These are phyloP conservation scores for Arachis stenosperma DNA, from an alignment of 306 rosid genomes.

Conservation along the genomic window DNA sequence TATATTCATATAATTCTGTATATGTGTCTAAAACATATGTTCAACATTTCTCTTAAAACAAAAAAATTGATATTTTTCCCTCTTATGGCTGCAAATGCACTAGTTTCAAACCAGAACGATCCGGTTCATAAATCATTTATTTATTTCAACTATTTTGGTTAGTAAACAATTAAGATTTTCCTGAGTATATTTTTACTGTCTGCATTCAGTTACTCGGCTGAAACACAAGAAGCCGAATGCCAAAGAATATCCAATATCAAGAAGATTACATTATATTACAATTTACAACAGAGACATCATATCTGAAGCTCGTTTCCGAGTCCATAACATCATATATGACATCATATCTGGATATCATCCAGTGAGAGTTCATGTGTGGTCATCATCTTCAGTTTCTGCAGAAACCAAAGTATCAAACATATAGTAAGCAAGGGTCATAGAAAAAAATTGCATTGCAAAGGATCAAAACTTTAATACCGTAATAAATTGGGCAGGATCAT, in stretches of 20 bases:
- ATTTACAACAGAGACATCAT: conserved; percentile 3
- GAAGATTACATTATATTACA: conserved; percentile 39
- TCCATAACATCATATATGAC: conserved; percentile 51
- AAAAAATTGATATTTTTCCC: too few relatives aligned
- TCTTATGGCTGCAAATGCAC: too few relatives aligned
- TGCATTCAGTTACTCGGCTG: conserved; percentile 16
- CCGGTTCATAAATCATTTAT: too few relatives aligned
- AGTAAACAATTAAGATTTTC: conserved; percentile 24
- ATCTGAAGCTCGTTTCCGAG: conserved; percentile 37
- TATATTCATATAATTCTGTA: too few relatives aligned
- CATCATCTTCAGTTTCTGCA: conserved; percentile 87
- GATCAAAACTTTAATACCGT: conserved; percentile 56
- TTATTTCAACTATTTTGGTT: not conserved
- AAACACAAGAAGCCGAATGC: conserved; percentile 21
- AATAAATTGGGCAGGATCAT: conserved; percentile 88
- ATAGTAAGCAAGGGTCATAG: conserved; percentile 14
- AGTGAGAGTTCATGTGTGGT: conserved; percentile 67
- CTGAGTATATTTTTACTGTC: conserved; percentile 4
- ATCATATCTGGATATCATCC: conserved; percentile 87
- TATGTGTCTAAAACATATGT: too few relatives aligned
- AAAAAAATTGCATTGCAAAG: conserved; percentile 11
- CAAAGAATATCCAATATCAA: conserved; percentile 36
- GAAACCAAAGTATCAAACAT: conserved; percentile 20
- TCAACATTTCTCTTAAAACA: too few relatives aligned
- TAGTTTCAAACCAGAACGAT: too few relatives aligned